Conservation (phyloP, 2,329 filamentous ascomycete species). For the Fusarium paranaense region DNA sequence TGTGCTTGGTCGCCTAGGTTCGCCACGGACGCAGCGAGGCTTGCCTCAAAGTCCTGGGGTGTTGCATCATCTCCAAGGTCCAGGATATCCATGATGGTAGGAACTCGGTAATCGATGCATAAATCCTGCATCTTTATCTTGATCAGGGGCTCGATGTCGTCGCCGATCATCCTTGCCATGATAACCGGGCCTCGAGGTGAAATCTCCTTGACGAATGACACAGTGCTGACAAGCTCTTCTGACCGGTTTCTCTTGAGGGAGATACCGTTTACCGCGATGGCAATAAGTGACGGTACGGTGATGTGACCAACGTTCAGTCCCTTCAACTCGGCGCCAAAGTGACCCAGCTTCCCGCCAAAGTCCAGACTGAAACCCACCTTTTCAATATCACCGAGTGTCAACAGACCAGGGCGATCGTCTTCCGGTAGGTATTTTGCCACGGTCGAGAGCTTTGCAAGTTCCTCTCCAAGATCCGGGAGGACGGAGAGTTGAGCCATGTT, state of each 20-base stretch:
- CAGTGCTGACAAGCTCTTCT: constrained; percentile 77
- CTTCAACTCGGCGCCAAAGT: constrained; percentile 66
- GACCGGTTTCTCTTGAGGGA: constrained; percentile 71
- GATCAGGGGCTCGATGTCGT: constrained; percentile 92
- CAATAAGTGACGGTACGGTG: constrained; percentile 83
- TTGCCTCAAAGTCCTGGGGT: constrained; percentile 78
- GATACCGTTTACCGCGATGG: constrained; percentile 77
- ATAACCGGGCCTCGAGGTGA: constrained; percentile 64
- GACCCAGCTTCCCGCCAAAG: constrained; percentile 77
- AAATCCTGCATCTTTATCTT: constrained; percentile 89
- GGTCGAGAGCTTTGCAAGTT: constrained; percentile 83
- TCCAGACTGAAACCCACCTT: constrained; percentile 71
- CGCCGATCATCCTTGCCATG: constrained; percentile 90
- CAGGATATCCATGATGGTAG: constrained; percentile 83
- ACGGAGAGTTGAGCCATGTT: constrained; percentile 74
- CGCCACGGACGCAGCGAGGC: constrained; percentile 82
- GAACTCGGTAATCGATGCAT: constrained; percentile 88
- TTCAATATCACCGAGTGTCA: constrained; percentile 78
- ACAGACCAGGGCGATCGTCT: constrained; percentile 89
- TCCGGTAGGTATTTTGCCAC: constrained; percentile 96
- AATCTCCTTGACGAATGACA: constrained; percentile 44
- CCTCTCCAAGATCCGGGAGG: constrained; percentile 78
- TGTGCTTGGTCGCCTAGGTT: constrained; percentile 77
- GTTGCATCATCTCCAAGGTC: constrained; percentile 75
- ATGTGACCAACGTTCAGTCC: constrained; percentile 83